Conservation (phyloP, 2,329 filamentous ascomycete genomes). For the Talaromyces islandicus region DNA sequence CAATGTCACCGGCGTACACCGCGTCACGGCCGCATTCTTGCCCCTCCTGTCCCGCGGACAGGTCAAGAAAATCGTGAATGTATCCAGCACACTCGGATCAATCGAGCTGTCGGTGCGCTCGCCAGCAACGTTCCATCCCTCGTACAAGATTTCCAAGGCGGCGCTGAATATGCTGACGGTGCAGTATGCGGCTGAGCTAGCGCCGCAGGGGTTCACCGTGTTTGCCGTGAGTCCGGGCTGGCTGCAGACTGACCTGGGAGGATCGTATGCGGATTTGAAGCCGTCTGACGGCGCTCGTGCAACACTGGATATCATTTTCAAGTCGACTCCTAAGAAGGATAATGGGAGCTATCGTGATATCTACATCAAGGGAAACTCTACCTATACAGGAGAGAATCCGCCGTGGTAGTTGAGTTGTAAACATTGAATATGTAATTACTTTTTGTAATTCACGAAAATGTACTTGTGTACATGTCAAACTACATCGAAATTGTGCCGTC, state of each 20-base stretch:
- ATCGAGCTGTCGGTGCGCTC: constrained; percentile 21
- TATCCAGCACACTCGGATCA: constrained; percentile 38
- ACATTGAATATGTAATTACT: neutral
- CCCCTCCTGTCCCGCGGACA: constrained; percentile 27
- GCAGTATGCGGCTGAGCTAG: constrained; percentile 24
- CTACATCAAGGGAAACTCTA: neutral
- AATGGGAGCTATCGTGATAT: constrained; percentile 3
- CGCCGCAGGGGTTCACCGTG: constrained; percentile 24
- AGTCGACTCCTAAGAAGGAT: neutral
- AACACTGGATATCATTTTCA: neutral
- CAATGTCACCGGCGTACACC: constrained; percentile 36
- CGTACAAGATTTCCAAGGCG: constrained; percentile 44
- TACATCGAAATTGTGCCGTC: too few species aligned
- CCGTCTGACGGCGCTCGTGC: neutral
- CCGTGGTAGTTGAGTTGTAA: neutral
- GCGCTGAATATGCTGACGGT: constrained; percentile 45
- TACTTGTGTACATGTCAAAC: too few species aligned
- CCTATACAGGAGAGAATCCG: neutral
- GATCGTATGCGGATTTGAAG: neutral
- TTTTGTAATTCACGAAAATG: too few species aligned
- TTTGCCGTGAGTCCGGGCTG: constrained; percentile 31
- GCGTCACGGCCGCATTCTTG: constrained; percentile 30
- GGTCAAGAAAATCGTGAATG: constrained; percentile 38
- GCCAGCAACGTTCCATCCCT: constrained; percentile 21
- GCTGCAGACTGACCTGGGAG: constrained; percentile 4